phyloP scores from a whole-genome alignment of 768 basidiomycete species.

The Roridomyces roridus region DNA sequence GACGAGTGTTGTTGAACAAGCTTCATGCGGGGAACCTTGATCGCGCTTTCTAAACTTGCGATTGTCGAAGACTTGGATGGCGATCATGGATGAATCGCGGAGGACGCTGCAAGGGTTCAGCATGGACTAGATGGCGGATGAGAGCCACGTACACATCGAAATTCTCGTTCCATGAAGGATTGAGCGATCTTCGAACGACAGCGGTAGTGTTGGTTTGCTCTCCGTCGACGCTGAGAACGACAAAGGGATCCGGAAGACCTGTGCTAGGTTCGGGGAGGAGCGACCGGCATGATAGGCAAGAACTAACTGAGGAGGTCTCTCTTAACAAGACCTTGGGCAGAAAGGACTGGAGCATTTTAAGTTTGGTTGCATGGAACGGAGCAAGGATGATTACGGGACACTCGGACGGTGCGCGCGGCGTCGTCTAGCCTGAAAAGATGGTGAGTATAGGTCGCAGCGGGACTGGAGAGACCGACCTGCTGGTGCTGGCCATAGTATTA shows the following conservation, averaged over 20 bases:
- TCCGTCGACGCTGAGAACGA: conserved; percentile 85
- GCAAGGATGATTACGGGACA: conserved; percentile 48
- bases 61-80: conserved; percentile 91
- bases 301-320: conserved; percentile 69
- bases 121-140: conserved; percentile 17
- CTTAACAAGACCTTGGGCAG: conserved; percentile 76
- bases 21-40: conserved; percentile 58
- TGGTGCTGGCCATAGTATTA: conserved; percentile 31
- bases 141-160: conserved; percentile 76
- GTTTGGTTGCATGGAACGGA: conserved; percentile 8
- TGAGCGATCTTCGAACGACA: conserved; percentile 70
- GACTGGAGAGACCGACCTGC: conserved; percentile 37
- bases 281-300: neutral
- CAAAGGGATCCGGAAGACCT: conserved; percentile 83
- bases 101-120: conserved; percentile 52
- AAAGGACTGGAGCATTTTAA: conserved; percentile 60
- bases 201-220: conserved; percentile 83
- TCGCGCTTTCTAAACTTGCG: conserved; percentile 87
- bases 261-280: neutral
- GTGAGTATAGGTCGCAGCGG: conserved; percentile 15
- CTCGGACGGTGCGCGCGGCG: conserved; percentile 54
- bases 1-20: conserved; percentile 34
- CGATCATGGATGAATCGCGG: conserved; percentile 74
- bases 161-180: conserved; percentile 83
- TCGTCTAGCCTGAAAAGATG: conserved; percentile 46